These are phyloP conservation scores for Hypoxylon sp. DNA, from an alignment of 2,329 filamentous ascomycete genomes.

Conservation along the genomic window DNA sequence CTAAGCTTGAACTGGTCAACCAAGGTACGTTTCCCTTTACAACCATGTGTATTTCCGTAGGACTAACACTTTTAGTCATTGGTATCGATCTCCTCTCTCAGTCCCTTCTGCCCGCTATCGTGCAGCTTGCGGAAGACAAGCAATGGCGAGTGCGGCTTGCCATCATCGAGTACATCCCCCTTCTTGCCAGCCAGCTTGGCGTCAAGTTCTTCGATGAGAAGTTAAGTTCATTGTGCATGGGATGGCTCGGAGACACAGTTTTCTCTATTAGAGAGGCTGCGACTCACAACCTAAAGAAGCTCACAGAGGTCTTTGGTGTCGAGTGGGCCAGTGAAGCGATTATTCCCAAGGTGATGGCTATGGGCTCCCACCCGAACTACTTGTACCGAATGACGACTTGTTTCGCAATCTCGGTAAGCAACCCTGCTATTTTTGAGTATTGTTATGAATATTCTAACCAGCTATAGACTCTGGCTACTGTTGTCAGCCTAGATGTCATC, in stretches of 20 bases:
- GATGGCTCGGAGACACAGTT: slow-evolving; percentile 97
- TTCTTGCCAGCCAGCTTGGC: slow-evolving; percentile 94
- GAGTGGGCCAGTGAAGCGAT: slow-evolving; percentile 98
- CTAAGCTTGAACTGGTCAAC: slow-evolving; percentile 98
- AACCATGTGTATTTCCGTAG: not conserved
- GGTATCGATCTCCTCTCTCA: slow-evolving; percentile 97
- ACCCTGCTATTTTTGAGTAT: not conserved
- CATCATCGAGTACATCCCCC: slow-evolving; percentile 98
- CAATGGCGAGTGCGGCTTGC: slow-evolving; percentile 98
- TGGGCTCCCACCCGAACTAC: slow-evolving; percentile 99
- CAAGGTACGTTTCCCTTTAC: slow-evolving; percentile 72
- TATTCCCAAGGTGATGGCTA: slow-evolving; percentile 97
- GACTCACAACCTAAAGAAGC: slow-evolving; percentile 97
- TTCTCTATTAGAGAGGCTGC: slow-evolving; percentile 99
- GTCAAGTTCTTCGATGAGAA: slow-evolving; percentile 99
- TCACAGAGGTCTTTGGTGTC: slow-evolving; percentile 98
- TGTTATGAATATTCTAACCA: slow-evolving; percentile 26
- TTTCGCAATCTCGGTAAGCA: slow-evolving; percentile 94
- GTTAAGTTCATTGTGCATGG: slow-evolving; percentile 95
- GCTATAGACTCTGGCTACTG: slow-evolving; percentile 87
- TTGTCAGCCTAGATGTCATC: slow-evolving; percentile 94
- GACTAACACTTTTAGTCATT: slow-evolving; percentile 75
- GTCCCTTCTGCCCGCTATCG: slow-evolving; percentile 95
- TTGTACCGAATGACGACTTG: slow-evolving; percentile 99
- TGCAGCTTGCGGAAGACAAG: slow-evolving; percentile 98